Conservation (phyloP, 352 stramenopile species). For the Phytophthora quininea region DNA sequence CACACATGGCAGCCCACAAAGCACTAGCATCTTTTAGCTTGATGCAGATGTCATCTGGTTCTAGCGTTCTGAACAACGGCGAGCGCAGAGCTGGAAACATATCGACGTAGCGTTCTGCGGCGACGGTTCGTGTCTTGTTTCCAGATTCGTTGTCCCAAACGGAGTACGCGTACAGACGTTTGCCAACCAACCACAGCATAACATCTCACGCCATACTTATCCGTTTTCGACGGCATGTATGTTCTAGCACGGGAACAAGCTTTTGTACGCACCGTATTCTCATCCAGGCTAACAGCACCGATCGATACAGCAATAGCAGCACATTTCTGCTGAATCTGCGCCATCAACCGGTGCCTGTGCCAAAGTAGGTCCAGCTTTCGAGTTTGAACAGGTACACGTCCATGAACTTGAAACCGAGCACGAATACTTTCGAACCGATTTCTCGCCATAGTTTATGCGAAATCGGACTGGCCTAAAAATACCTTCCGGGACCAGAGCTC, state of each 20-base stretch:
- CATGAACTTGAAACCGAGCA: constrained; percentile 4
- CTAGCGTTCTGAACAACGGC: constrained; percentile 1
- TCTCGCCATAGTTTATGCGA: constrained; percentile 9
- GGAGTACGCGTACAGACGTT: constrained; percentile 9
- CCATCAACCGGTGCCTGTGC: constrained; percentile 2
- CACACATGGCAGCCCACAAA: constrained; percentile 11
- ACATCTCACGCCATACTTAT: constrained; percentile 12
- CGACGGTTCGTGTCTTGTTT: neutral
- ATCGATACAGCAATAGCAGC: constrained; percentile 1
- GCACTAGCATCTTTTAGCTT: constrained; percentile 3
- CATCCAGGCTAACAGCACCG: constrained; percentile 3
- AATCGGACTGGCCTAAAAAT: constrained; percentile 1
- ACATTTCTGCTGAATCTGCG: constrained; percentile 1
- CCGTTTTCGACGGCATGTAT: constrained; percentile 7
- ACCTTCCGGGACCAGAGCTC: constrained; percentile 8
- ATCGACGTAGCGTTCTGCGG: constrained; percentile 7
- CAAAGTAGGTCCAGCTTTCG: constrained; percentile 5
- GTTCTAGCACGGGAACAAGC: constrained; percentile 6
- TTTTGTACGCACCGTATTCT: constrained; percentile 14
- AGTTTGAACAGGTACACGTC: neutral
- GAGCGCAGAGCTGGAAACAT: constrained; percentile 3
- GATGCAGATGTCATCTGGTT: neutral
- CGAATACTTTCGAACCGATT: constrained; percentile 7
- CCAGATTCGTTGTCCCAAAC: constrained; percentile 16
- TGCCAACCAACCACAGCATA: constrained; percentile 9